Evolutionary conservation across 306 rosid genomes (phyloP), one percentile per base, ranked within the genome.

Genomic region (Canavalia ensiformis): DNA sequence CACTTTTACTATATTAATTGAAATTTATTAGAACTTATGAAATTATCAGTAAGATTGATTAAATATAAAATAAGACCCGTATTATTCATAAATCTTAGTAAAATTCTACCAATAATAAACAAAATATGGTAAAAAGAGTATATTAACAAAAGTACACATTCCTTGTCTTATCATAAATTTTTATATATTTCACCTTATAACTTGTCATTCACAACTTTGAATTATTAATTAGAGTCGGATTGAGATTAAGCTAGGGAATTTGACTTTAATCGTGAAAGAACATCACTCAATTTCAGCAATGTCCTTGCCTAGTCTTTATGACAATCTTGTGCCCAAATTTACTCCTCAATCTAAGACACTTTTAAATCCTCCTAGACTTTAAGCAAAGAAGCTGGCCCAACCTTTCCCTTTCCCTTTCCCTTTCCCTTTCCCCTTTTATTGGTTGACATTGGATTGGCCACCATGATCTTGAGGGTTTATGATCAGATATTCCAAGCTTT

Each of bases 301-400:
- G 42, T 45, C 49, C n/a, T 64, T 31, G 31, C 29, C 37, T 31
- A 44, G 31, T 57, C 56, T 74, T 31, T 12, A 59, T 10, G 70
- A 31, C 13, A 62, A 75, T 33, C 7, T 28, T 4, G 2, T 5
- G 1, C 57, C 33, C 44, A 11, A 58, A 46, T 8, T 49, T 62
- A 60, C 60, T 46, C 71, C 35, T 76, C 60, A 62, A 60, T 47
- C 58, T 5, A 60, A 44, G 47, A 46, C 49, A 75, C 59, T 60
- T 45, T 59, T 18, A 18, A 18, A 18, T 18, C 25, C 25, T 18
- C 5, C 18, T 31, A 52, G 25, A 3, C 37, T 39, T 58, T 50
- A 0, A 39, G 5, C 6, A 52, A 39, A 41, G 18, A 1, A 44
- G 30, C n/a, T 68, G 51, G 35, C 7, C 51, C 62, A 68, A 68